phyloP scores from a whole-genome alignment of 2,329 filamentous ascomycete genomes.

The Falciphora oryzae region DNA sequence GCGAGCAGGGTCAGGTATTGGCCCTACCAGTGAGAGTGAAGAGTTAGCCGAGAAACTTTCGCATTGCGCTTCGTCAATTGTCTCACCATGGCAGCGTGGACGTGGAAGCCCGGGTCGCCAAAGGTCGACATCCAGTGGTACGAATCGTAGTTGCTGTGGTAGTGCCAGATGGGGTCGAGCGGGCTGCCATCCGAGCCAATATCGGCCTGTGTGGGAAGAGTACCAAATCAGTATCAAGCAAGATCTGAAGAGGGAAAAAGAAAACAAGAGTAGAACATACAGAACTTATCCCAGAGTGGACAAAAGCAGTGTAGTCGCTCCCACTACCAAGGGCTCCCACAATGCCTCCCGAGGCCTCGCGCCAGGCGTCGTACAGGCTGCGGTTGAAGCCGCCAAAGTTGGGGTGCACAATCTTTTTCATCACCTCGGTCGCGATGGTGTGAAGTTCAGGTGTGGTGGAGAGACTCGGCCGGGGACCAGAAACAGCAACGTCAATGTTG shows the following conservation, averaged over 20 bases:
- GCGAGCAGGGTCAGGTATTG: slow-evolving; percentile 37
- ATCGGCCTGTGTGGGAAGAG: slow-evolving; percentile 29
- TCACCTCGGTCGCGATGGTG: slow-evolving; percentile 56
- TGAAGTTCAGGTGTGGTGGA: slow-evolving; percentile 30
- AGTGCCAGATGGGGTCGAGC: slow-evolving; percentile 55
- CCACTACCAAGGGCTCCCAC: slow-evolving; percentile 57
- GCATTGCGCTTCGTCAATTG: no score
- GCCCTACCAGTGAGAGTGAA: slow-evolving; percentile 21
- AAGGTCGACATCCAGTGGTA: slow-evolving; percentile 79
- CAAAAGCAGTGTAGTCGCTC: slow-evolving; percentile 63
- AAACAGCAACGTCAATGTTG: slow-evolving; percentile 58
- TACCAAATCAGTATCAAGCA: no score
- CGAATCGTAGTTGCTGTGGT: slow-evolving; percentile 80
- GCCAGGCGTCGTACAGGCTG: slow-evolving; percentile 36
- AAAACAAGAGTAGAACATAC: no score
- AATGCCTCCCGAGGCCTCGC: slow-evolving; percentile 25
- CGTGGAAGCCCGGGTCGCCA: slow-evolving; percentile 61
- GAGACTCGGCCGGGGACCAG: slow-evolving; percentile 13
- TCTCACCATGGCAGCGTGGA: slow-evolving; percentile 45
- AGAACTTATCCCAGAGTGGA: slow-evolving; percentile 43
- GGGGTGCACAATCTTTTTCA: slow-evolving; percentile 51
- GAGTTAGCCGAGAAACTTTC: no score
- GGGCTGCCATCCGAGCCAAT: slow-evolving; percentile 44
- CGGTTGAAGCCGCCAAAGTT: slow-evolving; percentile 48
- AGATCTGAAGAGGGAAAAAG: no score